Conservation (phyloP, 2,329 filamentous ascomycete species). For the Macroventuria anomochaeta region DNA sequence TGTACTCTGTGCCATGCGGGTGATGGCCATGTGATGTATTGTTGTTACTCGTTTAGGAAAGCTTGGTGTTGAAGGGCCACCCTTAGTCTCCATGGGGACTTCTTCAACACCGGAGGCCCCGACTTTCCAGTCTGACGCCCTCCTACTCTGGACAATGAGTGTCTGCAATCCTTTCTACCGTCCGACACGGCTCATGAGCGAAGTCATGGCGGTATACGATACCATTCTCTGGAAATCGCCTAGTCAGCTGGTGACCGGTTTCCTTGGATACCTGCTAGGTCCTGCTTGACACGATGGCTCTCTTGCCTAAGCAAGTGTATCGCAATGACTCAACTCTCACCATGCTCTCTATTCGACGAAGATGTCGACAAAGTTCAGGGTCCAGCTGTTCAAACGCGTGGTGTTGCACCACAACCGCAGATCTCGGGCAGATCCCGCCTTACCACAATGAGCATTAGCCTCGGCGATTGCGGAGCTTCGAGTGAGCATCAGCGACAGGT, state of each 20-base stretch:
- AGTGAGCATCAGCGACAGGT: constrained; percentile 14
- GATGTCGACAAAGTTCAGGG: neutral
- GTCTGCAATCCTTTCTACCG: neutral
- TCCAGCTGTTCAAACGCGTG: constrained; percentile 1
- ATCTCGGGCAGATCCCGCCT: constrained; percentile 10
- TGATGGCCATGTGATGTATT: neutral
- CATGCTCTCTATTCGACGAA: neutral
- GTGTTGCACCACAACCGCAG: constrained; percentile 15
- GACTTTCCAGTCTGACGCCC: neutral
- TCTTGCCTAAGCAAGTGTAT: neutral
- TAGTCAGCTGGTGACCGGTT: neutral
- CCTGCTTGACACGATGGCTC: neutral
- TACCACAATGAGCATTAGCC: constrained; percentile 5
- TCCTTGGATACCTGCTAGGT: neutral
- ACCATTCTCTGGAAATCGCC: no score
- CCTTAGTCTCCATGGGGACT: constrained; percentile 5
- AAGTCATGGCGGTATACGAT: neutral
- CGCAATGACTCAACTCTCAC: neutral
- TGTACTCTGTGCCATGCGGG: neutral
- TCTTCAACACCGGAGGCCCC: neutral
- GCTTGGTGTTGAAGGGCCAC: neutral
- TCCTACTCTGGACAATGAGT: neutral
- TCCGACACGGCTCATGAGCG: neutral
- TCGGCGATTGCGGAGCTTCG: constrained; percentile 16
- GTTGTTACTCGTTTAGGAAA: neutral